Evolutionary conservation across 139 green algal species (phyloP).

Genomic region (Chlamydomonas asymmetrica): DNA sequence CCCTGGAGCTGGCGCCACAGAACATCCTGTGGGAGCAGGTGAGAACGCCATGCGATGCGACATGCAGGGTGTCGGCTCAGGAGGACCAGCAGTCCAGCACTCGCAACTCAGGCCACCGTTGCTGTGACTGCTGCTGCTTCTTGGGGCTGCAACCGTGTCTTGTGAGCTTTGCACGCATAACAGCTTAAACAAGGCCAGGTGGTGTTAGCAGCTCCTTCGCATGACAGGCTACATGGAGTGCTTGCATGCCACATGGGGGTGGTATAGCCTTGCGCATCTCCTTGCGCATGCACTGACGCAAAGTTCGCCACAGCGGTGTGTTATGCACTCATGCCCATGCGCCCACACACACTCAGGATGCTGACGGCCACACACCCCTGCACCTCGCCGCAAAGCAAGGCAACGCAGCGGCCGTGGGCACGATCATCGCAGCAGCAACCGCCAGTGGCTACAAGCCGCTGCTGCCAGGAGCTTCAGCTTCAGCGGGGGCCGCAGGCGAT

Average conservation of each 20-base stretch:
- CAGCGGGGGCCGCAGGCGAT: not conserved
- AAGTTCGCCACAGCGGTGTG: too few species aligned
- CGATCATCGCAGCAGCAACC: not conserved
- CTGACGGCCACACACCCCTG: slow-evolving; percentile 68
- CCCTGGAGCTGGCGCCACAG: slow-evolving; percentile 8
- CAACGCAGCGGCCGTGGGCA: not conserved
- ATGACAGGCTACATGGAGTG: too few species aligned
- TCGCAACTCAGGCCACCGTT: not conserved
- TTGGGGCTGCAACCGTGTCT: slow-evolving; percentile 1
- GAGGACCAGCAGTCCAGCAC: not conserved
- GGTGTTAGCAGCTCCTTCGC: too few species aligned
- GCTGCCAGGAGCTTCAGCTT: not conserved
- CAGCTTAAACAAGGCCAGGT: too few species aligned
- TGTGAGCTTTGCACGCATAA: too few species aligned
- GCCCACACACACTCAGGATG: slow-evolving; percentile 41
- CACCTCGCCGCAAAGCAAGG: slow-evolving; percentile 63
- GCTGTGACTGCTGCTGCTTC: slow-evolving; percentile 3
- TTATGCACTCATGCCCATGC: not conserved
- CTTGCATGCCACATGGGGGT: not conserved
- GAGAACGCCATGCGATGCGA: too few species aligned
- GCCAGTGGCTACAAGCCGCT: not conserved
- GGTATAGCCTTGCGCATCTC: not conserved
- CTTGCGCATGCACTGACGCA: too few species aligned
- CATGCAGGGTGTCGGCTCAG: not conserved
- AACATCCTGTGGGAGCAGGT: slow-evolving; percentile 3